Evolutionary conservation across 2,329 filamentous ascomycete genomes (phyloP), one percentile per base, ranked within the genome.

Genomic region (Phialocephala subalpina): DNA sequence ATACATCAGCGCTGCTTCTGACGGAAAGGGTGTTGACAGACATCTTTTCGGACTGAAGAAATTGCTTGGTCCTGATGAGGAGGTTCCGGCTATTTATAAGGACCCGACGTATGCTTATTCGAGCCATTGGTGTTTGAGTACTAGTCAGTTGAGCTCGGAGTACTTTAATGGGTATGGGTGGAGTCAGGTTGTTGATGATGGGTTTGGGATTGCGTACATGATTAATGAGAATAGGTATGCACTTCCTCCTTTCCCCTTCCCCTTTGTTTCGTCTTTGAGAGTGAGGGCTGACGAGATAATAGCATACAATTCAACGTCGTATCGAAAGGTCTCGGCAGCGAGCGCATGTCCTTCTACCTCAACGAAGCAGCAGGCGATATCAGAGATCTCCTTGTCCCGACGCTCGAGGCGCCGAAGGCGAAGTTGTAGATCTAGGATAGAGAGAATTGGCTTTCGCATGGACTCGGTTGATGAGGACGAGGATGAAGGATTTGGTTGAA

Each of bases 111-210:
- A 87, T 78, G 77, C 81, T 3, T 99, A 98, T 84, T 94, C 90
- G 66, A 84, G 86, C 76, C 93, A 90, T 16, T 99, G 96, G 96
- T 97, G 89, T 81, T 84, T 99, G 66, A 95, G 91, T 33, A 93
- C 90, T 33, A 93, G 89, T 67, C 97, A 99, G 83, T 83, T 99
- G 78, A 96, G 92, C 81, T 94, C 91, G 38, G 97, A 99, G 83
- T 97, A 92, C 84, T 99, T 98, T 82, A 99, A 99, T 78, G 96
- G 97, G 27, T 99, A 99, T 80, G 96, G 96, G 55, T 99, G 96
- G 96, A 96, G 92, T 77, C 95, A 99, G 83, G 96, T 99, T 60
- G 92, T 98, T 63, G 94, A 98, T 76, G 92, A 91, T 67, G 96
- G 96, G 35, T 99, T 96, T 81, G 96, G 96, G 71, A 97, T 99